Conservation (phyloP, 202 grass and related monocot genomes). For the Panicum virgatum region DNA sequence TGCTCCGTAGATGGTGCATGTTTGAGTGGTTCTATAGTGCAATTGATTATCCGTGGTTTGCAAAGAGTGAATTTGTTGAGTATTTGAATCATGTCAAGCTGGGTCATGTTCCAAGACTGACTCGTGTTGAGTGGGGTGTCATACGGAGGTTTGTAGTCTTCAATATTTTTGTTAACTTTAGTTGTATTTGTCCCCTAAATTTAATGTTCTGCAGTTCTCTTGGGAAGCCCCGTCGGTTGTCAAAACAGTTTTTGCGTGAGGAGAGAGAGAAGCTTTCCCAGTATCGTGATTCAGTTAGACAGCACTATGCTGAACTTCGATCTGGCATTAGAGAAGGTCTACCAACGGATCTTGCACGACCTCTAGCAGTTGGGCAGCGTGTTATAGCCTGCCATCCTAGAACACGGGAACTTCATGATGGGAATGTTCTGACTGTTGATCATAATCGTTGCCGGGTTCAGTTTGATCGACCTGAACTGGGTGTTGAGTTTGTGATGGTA, state of each 20-base stretch:
- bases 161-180: conserved; percentile 12
- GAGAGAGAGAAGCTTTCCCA: conserved; percentile 88
- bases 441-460: conserved; percentile 68
- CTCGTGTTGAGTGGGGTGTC: conserved; percentile 96
- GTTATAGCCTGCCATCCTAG: conserved; percentile 95
- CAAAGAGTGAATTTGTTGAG: conserved; percentile 97
- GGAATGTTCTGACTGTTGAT: conserved; percentile 84
- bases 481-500: conserved; percentile 93
- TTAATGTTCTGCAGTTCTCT: conserved; percentile 81
- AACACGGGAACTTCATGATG: conserved; percentile 98
- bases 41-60: conserved; percentile 99
- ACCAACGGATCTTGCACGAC: conserved; percentile 85
- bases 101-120: conserved; percentile 92
- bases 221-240: conserved; percentile 94
- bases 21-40: conserved; percentile 99
- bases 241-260: conserved; percentile 84
- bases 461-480: conserved; percentile 88
- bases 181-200: conserved; percentile 24
- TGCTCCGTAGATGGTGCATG: conserved; percentile 90
- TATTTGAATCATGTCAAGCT: conserved; percentile 98
- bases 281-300: conserved; percentile 92
- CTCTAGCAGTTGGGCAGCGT: conserved; percentile 86
- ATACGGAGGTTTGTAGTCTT: conserved; percentile 72
- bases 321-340: conserved; percentile 87
- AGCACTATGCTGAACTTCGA: conserved; percentile 85